phyloP scores from a whole-genome alignment of 805 yeast species.

The Danielia oregonensis region DNA sequence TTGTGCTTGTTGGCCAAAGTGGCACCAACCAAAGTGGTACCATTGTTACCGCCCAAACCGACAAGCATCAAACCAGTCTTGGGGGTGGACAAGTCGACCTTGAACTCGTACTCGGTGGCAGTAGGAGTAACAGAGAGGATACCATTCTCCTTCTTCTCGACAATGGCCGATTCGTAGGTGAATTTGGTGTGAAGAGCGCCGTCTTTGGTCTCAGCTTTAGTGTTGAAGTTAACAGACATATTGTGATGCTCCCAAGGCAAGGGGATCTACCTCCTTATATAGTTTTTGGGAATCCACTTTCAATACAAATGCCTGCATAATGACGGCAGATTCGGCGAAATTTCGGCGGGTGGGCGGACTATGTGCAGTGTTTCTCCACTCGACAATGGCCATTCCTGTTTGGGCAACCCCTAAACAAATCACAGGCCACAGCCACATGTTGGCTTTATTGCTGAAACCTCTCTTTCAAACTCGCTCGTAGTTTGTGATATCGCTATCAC shows the following conservation, averaged over 20 bases:
- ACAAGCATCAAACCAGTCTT: conserved; percentile 87
- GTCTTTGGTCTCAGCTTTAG: conserved; percentile 46
- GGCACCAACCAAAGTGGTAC: conserved; percentile 85
- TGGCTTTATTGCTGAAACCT: too few relatives aligned
- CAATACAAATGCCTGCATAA: conserved; percentile 8
- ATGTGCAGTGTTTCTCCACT: conserved; percentile 9
- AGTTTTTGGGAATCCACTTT: not conserved
- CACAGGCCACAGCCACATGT: not conserved
- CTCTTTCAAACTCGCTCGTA: too few relatives aligned
- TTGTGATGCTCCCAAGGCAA: too few relatives aligned
- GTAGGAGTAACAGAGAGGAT: conserved; percentile 66
- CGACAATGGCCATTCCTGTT: not conserved
- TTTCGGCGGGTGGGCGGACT: conserved; percentile 13
- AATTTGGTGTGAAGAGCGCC: conserved; percentile 57
- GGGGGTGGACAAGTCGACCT: conserved; percentile 76
- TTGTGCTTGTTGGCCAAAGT: conserved; percentile 80
- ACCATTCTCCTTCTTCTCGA: conserved; percentile 50
- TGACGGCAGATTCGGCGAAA: conserved; percentile 14
- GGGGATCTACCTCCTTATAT: not conserved
- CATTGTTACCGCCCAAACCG: conserved; percentile 96
- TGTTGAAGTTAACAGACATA: conserved; percentile 18
- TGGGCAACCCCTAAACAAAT: conserved; percentile 1
- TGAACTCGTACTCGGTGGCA: conserved; percentile 73
- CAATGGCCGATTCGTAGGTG: conserved; percentile 73
- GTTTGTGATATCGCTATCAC: too few relatives aligned